Evolutionary conservation across 164 flowering plant genomes (phyloP), one percentile per base, ranked within the genome.

Genomic region (Platanus orientalis): DNA sequence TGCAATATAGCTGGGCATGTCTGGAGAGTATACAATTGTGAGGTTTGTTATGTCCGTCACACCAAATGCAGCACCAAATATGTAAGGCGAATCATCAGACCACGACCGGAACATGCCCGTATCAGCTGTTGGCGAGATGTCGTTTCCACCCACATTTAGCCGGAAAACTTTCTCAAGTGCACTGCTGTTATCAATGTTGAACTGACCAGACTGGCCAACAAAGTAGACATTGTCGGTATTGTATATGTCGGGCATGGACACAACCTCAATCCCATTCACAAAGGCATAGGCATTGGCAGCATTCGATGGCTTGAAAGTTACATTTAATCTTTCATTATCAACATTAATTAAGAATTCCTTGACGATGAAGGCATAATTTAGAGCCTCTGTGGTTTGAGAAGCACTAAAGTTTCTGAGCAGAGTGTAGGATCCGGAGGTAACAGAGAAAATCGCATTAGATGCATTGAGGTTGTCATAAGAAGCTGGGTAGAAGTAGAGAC

Each of bases 31-130:
- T 11, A 7, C 28, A 19, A 89, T 59, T 0, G 77, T 79, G 57
- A 75, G 28, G 27, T 81, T 76, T 2, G 69, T 68, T 53, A 62
- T 2, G 21, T 29, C 64, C 0, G 97, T 60, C 17, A 83, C 88
- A 23, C 96, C 97, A 60, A n/a, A 7, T 0, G 68, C 85, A 0
- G 92, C 94, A 17, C 79, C 82, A 71, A 24, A 83, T 25, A 92
- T 61, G 64, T 81, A 91, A 1, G 68, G 71, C 3, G 79, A 54
- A 49, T 92, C 96, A 75, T 82, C 85, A 11, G n/a, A 49, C 79
- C 79, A 76, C 11, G 63, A 16, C 17, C 79, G 62, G 47, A 63
- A 76, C 59, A 72, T 39, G 32, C 71, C 71, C 40, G 76, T 66
- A 66, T 72, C 79, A 2, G 2, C 10, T 14, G 54, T 21, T 2